These are phyloP conservation scores for Leccinum barrowsii DNA, from an alignment of 768 basidiomycete genomes.

Conservation along the genomic window DNA sequence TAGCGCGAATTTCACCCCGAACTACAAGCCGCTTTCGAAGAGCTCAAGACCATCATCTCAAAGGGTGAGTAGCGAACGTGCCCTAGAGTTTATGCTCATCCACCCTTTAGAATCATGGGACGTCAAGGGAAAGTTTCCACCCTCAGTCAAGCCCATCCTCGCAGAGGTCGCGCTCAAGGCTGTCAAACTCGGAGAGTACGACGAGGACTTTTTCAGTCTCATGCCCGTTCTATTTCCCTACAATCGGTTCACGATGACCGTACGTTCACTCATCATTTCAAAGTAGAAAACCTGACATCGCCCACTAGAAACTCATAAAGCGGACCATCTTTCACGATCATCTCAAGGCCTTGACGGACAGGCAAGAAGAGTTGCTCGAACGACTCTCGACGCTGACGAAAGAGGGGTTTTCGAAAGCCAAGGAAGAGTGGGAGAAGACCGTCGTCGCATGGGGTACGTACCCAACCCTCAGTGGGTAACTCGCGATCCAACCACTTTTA, in stretches of 20 bases:
- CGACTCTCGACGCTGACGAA: constrained; percentile 61
- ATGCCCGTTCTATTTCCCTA: constrained; percentile 90
- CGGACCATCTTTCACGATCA: constrained; percentile 82
- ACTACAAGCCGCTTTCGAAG: constrained; percentile 57
- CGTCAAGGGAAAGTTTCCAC: constrained; percentile 88
- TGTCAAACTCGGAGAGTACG: constrained; percentile 81
- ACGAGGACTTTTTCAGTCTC: constrained; percentile 86
- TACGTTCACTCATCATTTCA: constrained; percentile 33
- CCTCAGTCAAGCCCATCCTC: constrained; percentile 67
- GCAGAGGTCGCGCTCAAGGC: constrained; percentile 72
- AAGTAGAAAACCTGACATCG: constrained; percentile 7
- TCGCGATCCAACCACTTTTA: neutral
- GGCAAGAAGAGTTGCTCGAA: constrained; percentile 65
- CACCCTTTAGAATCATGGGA: constrained; percentile 62
- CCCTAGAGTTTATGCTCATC: neutral
- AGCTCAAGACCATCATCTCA: constrained; percentile 56
- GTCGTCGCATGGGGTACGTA: constrained; percentile 64
- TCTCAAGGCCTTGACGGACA: constrained; percentile 55
- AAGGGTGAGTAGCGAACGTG: constrained; percentile 39
- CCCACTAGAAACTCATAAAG: constrained; percentile 81
- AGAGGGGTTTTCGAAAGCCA: constrained; percentile 63
- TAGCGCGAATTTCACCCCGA: constrained; percentile 71
- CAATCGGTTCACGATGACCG: constrained; percentile 92
- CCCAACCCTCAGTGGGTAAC: neutral
- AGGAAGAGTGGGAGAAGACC: constrained; percentile 75